phyloP scores from a whole-genome alignment of 495 filamentous ascomycete species.

The Penicillium desertorum region DNA sequence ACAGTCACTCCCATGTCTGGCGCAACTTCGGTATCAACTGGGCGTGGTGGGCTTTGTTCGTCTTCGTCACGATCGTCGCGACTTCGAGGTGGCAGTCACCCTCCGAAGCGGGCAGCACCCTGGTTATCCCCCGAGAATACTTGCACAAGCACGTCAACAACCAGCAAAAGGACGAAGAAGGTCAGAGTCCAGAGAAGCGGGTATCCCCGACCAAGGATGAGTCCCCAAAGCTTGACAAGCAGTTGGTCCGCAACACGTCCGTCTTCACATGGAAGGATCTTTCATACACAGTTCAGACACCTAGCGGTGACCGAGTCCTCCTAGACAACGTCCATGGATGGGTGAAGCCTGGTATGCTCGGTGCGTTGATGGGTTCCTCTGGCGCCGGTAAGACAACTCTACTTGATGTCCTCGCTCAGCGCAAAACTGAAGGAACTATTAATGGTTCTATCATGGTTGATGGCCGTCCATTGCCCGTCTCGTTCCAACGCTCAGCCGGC shows the following conservation, averaged over 20 bases:
- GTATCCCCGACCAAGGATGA: constrained; percentile 17
- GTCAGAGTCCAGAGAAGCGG: constrained; percentile 26
- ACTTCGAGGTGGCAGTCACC: constrained; percentile 39
- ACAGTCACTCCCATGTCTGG: constrained; percentile 48
- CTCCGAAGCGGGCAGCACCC: constrained; percentile 30
- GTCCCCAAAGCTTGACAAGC: constrained; percentile 6
- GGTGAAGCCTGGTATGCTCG: constrained; percentile 82
- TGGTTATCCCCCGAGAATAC: constrained; percentile 45
- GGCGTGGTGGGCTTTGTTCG: constrained; percentile 47
- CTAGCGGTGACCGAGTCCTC: constrained; percentile 44
- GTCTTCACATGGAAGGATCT: constrained; percentile 64
- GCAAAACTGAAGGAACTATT: constrained; percentile 84
- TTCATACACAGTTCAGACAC: constrained; percentile 51
- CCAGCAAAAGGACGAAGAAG: constrained; percentile 34
- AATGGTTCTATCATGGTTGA: constrained; percentile 82
- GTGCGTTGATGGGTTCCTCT: constrained; percentile 66
- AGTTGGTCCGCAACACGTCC: constrained; percentile 47
- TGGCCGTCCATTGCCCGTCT: constrained; percentile 68
- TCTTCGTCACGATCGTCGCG: constrained; percentile 36
- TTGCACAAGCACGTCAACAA: constrained; percentile 21
- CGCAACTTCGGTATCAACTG: constrained; percentile 49
- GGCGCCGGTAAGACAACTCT: constrained; percentile 64
- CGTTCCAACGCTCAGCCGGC: constrained; percentile 70
- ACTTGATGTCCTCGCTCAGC: constrained; percentile 54
- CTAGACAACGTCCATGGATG: constrained; percentile 83